These are phyloP conservation scores for Lactifluus rugatus DNA, from an alignment of 768 basidiomycete genomes.

Conservation along the genomic window DNA sequence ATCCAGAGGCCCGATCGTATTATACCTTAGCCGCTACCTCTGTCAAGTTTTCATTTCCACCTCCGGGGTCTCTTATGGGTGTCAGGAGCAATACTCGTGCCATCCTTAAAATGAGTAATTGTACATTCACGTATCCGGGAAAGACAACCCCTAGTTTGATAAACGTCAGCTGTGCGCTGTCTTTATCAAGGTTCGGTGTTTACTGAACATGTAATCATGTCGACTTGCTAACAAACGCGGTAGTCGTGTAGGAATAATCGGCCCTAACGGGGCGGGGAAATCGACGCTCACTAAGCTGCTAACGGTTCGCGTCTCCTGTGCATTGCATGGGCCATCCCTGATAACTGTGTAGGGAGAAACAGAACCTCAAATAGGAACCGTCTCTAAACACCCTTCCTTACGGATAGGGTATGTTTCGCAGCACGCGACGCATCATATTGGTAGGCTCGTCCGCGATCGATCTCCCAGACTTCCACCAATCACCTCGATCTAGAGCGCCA, in stretches of 20 bases:
- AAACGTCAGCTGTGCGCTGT: conserved; percentile 86
- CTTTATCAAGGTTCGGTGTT: conserved; percentile 64
- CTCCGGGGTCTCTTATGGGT: conserved; percentile 94
- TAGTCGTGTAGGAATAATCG: conserved; percentile 85
- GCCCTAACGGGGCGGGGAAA: conserved; percentile 94
- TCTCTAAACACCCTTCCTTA: conserved; percentile 89
- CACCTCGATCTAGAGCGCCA: conserved; percentile 55
- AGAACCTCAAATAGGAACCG: conserved; percentile 79
- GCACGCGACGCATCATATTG: conserved; percentile 95
- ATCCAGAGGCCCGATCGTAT: conserved; percentile 92
- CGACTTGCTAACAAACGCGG: conserved; percentile 19
- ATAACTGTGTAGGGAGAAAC: conserved; percentile 63
- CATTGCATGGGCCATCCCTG: conserved; percentile 1
- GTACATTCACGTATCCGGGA: conserved; percentile 93
- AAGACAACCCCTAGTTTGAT: conserved; percentile 66
- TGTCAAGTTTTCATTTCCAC: conserved; percentile 91
- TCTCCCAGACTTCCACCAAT: conserved; percentile 2
- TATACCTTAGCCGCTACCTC: conserved; percentile 91
- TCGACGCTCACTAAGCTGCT: conserved; percentile 92
- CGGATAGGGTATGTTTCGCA: conserved; percentile 97
- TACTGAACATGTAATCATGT: conserved; percentile 19
- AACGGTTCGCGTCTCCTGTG: conserved; percentile 42
- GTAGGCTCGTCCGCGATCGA: conserved; percentile 29
- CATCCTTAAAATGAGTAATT: conserved; percentile 84
- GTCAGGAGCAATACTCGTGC: conserved; percentile 93